Evolutionary conservation across 2,329 filamentous ascomycete species (phyloP), one percentile per base, ranked within the genome.

Genomic region (Fusarium algeriense): DNA sequence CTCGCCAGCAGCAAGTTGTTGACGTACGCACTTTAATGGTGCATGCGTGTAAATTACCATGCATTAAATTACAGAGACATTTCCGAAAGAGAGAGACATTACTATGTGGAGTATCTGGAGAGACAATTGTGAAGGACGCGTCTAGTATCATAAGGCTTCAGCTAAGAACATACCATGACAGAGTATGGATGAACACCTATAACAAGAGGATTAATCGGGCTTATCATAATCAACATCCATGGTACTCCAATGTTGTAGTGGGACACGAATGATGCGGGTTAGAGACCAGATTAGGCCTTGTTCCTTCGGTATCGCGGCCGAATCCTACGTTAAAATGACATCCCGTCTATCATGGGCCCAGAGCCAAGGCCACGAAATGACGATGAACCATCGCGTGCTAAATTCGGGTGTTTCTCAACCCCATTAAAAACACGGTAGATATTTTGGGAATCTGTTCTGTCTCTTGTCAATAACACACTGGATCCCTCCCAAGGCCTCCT

Each of bases 301-400:
- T 41, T 43, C 26, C 34, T 66, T 67, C 64, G 64, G 65, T 55
- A 69, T 65, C 38, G 46, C 26, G 60, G 37, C 69, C 69, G 64
- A 59, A 72, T 72, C 69, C 61, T 49, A 69, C 50, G 28, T 58
- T 32, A 41, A 58, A 68, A 52, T 68, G 43, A 65, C 56, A 63
- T 63, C 49, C 49, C 48, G 60, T 63, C 57, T 37, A 65, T 49
- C 49, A 60, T 50, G 56, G 49, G 20, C 35, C 64, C 43, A 50
- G 49, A 44, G 46, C 26, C 40, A 53, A 55, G 55, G 40, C 64
- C 56, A 72, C 56, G 57, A 72, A 70, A 70, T 72, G 69, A 71
- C 65, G 69, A 70, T 62, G 60, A 69, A 45, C 55, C 64, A 54
- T 32, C 40, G 41, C 45, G 46, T 69, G 46, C 64, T 69, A 69